phyloP scores from a whole-genome alignment of 345 rosid species.

The Murraya koenigii region DNA sequence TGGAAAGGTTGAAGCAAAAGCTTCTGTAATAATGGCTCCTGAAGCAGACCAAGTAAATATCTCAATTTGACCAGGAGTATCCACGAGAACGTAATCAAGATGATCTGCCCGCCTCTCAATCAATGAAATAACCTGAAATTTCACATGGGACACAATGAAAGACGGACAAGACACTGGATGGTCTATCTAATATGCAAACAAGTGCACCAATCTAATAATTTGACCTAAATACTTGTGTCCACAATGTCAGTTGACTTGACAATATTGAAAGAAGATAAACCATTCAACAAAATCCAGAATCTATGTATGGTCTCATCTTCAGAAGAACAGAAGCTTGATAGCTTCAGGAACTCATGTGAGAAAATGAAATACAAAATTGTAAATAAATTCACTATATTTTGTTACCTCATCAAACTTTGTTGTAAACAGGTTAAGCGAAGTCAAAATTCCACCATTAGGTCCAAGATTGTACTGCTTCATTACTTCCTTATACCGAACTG shows the following conservation, averaged over 20 bases:
- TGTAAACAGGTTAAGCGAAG: constrained; percentile 76
- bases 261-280: not conserved
- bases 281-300: not conserved
- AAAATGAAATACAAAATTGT: not conserved
- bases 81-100: constrained; percentile 85
- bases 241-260: not conserved
- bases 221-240: not conserved
- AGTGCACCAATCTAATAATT: not conserved
- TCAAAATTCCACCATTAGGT: constrained; percentile 79
- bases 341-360: not conserved
- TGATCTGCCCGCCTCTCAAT: constrained; percentile 84
- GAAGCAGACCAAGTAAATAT: constrained; percentile 95
- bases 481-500: constrained; percentile 76
- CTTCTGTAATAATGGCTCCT: constrained; percentile 87
- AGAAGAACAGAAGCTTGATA: not conserved
- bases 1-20: constrained; percentile 86
- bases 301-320: not conserved
- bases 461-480: constrained; percentile 84
- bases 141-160: not conserved
- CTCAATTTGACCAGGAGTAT: constrained; percentile 92
- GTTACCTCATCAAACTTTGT: constrained; percentile 82
- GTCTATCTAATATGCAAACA: not conserved
- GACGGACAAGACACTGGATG: not conserved
- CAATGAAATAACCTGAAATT: constrained; percentile 54
- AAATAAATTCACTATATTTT: not conserved